These are phyloP conservation scores for Fonsecaea pedrosoi DNA, from an alignment of 2,329 filamentous ascomycete species.

Conservation along the genomic window DNA sequence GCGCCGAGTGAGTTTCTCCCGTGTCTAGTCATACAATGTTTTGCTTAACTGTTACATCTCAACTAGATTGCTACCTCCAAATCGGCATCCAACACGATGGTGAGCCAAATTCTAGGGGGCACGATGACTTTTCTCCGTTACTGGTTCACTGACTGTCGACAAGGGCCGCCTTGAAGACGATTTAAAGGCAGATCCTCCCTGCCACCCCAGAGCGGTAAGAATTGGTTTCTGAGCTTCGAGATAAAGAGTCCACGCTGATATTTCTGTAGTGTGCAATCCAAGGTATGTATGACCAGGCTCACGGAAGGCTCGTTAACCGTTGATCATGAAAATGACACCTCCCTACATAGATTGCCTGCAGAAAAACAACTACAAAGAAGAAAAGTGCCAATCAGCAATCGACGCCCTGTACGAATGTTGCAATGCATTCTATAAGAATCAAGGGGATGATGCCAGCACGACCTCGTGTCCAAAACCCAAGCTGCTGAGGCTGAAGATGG, in stretches of 20 bases:
- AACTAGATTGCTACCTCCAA: not conserved
- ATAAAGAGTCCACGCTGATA: not conserved
- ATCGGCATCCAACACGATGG: conserved; percentile 5
- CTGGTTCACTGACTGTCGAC: not conserved
- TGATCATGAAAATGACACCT: not conserved
- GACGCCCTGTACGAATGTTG: conserved; percentile 94
- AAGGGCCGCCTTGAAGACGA: conserved; percentile 66
- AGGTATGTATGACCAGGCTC: conserved; percentile 58
- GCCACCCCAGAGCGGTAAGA: conserved; percentile 81
- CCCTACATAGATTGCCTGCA: conserved; percentile 73
- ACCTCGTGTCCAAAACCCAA: conserved; percentile 85
- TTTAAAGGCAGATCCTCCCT: conserved; percentile 76
- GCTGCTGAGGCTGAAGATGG: conserved; percentile 82
- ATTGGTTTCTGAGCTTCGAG: not conserved
- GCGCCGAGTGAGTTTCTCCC: not conserved
- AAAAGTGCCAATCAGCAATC: conserved; percentile 77
- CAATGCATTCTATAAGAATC: conserved; percentile 80
- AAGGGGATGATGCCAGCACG: conserved; percentile 77
- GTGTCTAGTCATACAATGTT: not conserved
- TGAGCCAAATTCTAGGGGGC: not conserved
- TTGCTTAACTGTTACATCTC: not conserved
- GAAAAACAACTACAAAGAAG: conserved; percentile 84
- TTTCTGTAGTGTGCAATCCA: conserved; percentile 80
- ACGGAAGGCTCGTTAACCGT: not conserved
- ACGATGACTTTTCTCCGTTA: not conserved